phyloP scores from a whole-genome alignment of 495 filamentous ascomycete species.

The Daldinia concentrica region DNA sequence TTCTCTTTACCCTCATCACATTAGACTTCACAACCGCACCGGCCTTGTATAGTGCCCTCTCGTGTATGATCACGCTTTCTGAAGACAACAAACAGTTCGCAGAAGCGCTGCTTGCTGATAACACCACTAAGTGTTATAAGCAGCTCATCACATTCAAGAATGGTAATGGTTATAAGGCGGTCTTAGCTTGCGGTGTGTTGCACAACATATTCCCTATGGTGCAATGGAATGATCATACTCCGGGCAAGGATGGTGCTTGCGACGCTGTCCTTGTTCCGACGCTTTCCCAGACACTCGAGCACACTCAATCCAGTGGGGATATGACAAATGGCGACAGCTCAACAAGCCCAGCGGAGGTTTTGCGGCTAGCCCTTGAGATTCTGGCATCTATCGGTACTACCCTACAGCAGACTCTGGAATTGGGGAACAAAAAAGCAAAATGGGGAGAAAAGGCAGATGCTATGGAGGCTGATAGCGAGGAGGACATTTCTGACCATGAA shows the following conservation, averaged over 20 bases:
- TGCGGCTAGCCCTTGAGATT: constrained; percentile 63
- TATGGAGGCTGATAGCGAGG: constrained; percentile 50
- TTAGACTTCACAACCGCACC: constrained; percentile 45
- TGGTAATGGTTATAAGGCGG: constrained; percentile 48
- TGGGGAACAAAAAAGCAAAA: constrained; percentile 48
- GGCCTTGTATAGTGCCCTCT: constrained; percentile 56
- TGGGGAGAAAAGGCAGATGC: constrained; percentile 45
- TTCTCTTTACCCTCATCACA: constrained; percentile 61
- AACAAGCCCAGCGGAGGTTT: constrained; percentile 46
- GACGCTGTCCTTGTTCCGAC: constrained; percentile 59
- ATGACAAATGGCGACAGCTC: constrained; percentile 44
- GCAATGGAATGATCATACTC: constrained; percentile 59
- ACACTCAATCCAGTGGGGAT: constrained; percentile 32
- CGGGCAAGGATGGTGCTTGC: constrained; percentile 55
- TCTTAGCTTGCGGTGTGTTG: constrained; percentile 60
- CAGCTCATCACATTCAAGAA: constrained; percentile 50
- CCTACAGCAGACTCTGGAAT: constrained; percentile 57
- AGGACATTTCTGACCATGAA: constrained; percentile 31
- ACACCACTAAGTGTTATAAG: constrained; percentile 50
- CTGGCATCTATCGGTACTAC: constrained; percentile 67
- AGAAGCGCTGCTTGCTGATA: constrained; percentile 53
- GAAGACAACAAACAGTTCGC: constrained; percentile 62
- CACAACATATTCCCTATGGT: constrained; percentile 61
- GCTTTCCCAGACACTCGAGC: constrained; percentile 52
- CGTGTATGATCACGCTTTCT: constrained; percentile 62